Evolutionary conservation across 2,329 filamentous ascomycete species (phyloP).

Genomic region (Elsinoe australis): DNA sequence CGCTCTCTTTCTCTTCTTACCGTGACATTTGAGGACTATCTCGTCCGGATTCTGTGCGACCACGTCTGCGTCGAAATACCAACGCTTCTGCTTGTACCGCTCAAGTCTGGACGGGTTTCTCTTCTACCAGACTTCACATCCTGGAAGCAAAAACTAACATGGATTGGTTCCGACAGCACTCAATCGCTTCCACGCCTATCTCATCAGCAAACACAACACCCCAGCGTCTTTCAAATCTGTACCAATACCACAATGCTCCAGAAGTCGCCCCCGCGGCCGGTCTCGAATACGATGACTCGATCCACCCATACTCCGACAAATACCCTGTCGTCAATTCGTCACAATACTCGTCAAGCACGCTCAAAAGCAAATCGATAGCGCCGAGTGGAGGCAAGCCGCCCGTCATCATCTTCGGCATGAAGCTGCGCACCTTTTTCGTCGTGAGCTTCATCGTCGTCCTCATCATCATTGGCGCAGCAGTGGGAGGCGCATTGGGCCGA

Average conservation of each 20-base stretch:
- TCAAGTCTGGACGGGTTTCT: too few relatives aligned
- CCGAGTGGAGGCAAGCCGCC: slow-evolving; percentile 26
- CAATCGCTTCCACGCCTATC: slow-evolving; percentile 20
- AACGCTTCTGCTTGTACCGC: too few relatives aligned
- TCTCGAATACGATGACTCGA: slow-evolving; percentile 33
- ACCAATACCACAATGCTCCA: slow-evolving; percentile 35
- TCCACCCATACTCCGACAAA: slow-evolving; percentile 32
- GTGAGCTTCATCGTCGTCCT: slow-evolving; percentile 28
- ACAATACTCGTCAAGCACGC: slow-evolving; percentile 21
- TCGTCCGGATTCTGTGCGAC: background rate
- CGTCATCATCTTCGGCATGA: slow-evolving; percentile 36
- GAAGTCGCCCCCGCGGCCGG: slow-evolving; percentile 34
- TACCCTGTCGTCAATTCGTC: slow-evolving; percentile 28
- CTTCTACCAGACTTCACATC: too few relatives aligned
- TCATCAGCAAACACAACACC: background rate
- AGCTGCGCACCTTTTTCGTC: slow-evolving; percentile 30
- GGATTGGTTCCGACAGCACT: slow-evolving; percentile 13
- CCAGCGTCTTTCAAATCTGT: slow-evolving; percentile 29
- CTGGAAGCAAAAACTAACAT: too few relatives aligned
- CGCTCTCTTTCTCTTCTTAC: background rate
- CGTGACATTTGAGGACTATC: too few relatives aligned
- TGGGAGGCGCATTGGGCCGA: slow-evolving; percentile 31
- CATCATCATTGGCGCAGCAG: slow-evolving; percentile 32
- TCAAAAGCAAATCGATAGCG: slow-evolving; percentile 21
- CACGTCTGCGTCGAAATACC: background rate